These are phyloP conservation scores for Mortierella sp. DNA, from an alignment of 371 early-diverging fungal genomes.

Conservation along the genomic window DNA sequence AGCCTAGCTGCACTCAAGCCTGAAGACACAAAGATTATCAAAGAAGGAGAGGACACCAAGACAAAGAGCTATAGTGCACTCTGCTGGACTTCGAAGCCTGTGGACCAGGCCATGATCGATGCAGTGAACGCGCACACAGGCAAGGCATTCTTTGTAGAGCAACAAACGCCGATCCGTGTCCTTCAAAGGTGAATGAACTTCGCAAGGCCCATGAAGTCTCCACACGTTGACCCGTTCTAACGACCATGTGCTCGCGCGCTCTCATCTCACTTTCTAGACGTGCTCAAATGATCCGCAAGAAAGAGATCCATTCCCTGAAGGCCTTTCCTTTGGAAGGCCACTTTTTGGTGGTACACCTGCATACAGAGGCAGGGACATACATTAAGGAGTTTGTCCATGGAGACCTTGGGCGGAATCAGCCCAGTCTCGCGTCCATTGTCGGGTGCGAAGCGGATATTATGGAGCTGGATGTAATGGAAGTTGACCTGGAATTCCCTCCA, in stretches of 20 bases:
- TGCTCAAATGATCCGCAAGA: slow-evolving; percentile 78
- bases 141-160: slow-evolving; percentile 74
- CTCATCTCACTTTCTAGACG: slow-evolving; percentile 61
- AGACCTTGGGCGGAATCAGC: slow-evolving; percentile 93
- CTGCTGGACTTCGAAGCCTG: slow-evolving; percentile 73
- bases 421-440: slow-evolving; percentile 80
- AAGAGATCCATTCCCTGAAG: slow-evolving; percentile 69
- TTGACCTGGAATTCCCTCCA: slow-evolving; percentile 83
- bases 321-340: slow-evolving; percentile 55
- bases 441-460: slow-evolving; percentile 81
- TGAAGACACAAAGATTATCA: slow-evolving; percentile 74
- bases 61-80: slow-evolving; percentile 86
- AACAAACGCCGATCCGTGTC: slow-evolving; percentile 96
- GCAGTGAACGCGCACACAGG: slow-evolving; percentile 61
- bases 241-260: not conserved
- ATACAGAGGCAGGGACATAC: slow-evolving; percentile 96
- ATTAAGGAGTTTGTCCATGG: slow-evolving; percentile 99
- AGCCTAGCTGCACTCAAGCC: slow-evolving; percentile 59
- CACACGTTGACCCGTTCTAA: too few species aligned
- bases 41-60: slow-evolving; percentile 87
- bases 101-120: slow-evolving; percentile 65
- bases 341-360: slow-evolving; percentile 73
- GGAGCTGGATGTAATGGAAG: slow-evolving; percentile 87
- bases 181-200: slow-evolving; percentile 65
- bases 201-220: too few species aligned